Evolutionary conservation across 495 filamentous ascomycete species (phyloP).

Genomic region (Bombardia bombarda): DNA sequence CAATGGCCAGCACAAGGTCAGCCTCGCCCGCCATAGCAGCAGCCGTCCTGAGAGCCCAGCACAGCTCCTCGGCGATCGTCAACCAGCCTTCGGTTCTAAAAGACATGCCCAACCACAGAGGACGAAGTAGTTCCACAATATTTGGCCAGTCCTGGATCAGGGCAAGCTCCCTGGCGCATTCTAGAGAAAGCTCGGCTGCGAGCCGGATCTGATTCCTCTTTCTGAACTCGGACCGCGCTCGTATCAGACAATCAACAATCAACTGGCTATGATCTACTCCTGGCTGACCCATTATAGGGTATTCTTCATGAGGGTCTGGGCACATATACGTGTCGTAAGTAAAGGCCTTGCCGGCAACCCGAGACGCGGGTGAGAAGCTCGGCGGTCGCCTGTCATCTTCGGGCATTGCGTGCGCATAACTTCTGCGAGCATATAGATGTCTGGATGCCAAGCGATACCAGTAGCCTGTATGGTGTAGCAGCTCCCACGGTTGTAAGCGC

Average conservation of each 20-base stretch:
- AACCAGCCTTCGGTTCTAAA: conserved; percentile 82
- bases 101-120: conserved; percentile 63
- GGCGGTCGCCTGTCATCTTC: conserved; percentile 65
- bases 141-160: conserved; percentile 53
- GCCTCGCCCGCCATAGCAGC: conserved; percentile 55
- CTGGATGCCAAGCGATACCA: conserved; percentile 69
- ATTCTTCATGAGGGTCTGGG: conserved; percentile 66
- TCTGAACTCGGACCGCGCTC: conserved; percentile 57
- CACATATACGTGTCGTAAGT: conserved; percentile 83
- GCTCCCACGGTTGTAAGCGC: conserved; percentile 64
- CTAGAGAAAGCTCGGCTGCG: conserved; percentile 60
- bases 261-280: conserved; percentile 57
- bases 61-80: conserved; percentile 61
- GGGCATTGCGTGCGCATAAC: conserved; percentile 59
- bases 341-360: conserved; percentile 58
- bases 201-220: conserved; percentile 54
- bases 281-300: conserved; percentile 39
- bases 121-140: conserved; percentile 57
- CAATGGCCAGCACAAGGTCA: conserved; percentile 62
- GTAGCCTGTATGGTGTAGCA: conserved; percentile 80
- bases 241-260: conserved; percentile 52
- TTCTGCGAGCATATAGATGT: conserved; percentile 52
- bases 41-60: conserved; percentile 66
- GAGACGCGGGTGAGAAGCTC: conserved; percentile 56
- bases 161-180: conserved; percentile 62